Conservation (phyloP, 2,329 filamentous ascomycete species). For the Neofusicoccum cordaticola region DNA sequence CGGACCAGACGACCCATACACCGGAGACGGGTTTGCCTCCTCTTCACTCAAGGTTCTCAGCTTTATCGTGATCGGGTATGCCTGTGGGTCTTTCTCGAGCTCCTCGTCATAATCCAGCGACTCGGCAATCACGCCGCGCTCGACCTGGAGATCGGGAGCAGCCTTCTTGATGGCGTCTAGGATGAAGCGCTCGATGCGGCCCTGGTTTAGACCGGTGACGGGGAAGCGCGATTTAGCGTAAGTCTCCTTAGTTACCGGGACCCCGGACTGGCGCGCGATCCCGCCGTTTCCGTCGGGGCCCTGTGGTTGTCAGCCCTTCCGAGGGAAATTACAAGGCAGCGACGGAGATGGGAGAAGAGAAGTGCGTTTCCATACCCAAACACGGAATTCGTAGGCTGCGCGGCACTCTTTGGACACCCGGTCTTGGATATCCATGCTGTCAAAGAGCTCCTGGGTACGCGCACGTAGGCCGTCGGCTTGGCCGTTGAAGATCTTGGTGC, state of each 20-base stretch:
- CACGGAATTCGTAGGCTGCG: too few species aligned
- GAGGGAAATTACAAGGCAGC: too few species aligned
- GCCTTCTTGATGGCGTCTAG: background rate
- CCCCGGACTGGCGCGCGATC: too few species aligned
- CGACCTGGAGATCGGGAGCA: background rate
- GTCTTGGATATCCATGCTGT: constrained; percentile 30
- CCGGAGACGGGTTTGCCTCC: background rate
- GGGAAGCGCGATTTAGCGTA: too few species aligned
- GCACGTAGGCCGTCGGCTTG: constrained; percentile 66
- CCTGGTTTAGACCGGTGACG: background rate
- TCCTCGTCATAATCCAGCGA: constrained; percentile 33
- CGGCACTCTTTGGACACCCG: too few species aligned
- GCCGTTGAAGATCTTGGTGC: constrained; percentile 52
- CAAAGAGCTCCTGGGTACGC: constrained; percentile 68
- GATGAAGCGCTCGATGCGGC: background rate
- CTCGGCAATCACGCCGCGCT: background rate
- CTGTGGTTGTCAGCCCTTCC: too few species aligned
- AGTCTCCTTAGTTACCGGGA: too few species aligned
- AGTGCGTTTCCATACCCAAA: too few species aligned
- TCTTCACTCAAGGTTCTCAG: background rate
- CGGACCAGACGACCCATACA: background rate
- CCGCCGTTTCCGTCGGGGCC: too few species aligned
- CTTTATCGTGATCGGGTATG: background rate
- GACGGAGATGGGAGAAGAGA: too few species aligned
- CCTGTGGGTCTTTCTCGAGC: constrained; percentile 42